Percentiles rank a stretch among this genome's conserved stretches.
Conservation (phyloP, 2,329 filamentous ascomycete genomes). For the Fusarium multiceps region DNA sequence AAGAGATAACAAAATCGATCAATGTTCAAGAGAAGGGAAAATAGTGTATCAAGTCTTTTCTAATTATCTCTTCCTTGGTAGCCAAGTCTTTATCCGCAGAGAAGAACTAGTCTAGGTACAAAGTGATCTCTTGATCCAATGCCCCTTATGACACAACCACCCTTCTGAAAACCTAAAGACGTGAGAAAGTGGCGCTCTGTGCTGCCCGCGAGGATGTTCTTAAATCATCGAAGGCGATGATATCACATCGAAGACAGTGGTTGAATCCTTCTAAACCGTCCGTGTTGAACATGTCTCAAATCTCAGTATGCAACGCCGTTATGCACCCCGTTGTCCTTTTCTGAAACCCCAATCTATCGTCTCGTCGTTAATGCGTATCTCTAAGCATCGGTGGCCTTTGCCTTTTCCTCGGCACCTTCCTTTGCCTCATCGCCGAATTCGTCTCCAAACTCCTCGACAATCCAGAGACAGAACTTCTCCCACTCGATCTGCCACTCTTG, state of each 20-base stretch:
- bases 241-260: conserved; percentile 3
- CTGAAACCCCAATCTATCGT: conserved; percentile 14
- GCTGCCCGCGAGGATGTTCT: not conserved
- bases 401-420: conserved; percentile 27
- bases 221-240: not conserved
- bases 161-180: conserved; percentile 2
- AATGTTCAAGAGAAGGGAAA: not conserved
- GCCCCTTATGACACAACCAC: not conserved
- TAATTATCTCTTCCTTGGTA: not conserved
- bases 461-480: conserved; percentile 92
- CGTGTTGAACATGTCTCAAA: conserved; percentile 33
- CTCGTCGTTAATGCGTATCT: not conserved
- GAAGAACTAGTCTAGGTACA: conserved; percentile 1
- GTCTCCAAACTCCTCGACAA: conserved; percentile 79
- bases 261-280: conserved; percentile 24
- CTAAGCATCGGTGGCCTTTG: not conserved
- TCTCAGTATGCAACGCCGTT: conserved; percentile 14
- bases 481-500: conserved; percentile 84
- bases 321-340: conserved; percentile 8
- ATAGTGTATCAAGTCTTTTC: not conserved
- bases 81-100: not conserved
- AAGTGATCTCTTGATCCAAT: not conserved
- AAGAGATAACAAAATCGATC: not conserved
- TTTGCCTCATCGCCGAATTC: conserved; percentile 63
- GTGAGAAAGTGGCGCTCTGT: not conserved